Percentiles rank a stretch among this genome's conserved stretches.
phyloP scores from a whole-genome alignment of 805 yeast genomes.

The Kurtzmaniella fragi region DNA sequence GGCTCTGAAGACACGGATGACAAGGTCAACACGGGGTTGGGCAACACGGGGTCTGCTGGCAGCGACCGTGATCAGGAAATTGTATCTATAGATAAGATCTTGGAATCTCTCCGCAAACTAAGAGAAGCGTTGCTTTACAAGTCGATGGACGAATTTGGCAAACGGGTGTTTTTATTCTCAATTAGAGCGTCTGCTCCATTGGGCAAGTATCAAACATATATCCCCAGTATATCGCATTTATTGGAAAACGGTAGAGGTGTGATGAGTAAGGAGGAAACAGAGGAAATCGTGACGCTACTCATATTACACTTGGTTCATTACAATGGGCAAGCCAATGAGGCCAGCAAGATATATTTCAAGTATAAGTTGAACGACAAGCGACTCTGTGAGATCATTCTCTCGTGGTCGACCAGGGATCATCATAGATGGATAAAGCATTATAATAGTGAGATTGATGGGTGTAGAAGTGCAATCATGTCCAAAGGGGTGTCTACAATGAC shows the following conservation, averaged over 20 bases:
- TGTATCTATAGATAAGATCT: slow-evolving; percentile 18
- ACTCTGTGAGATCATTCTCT: slow-evolving; percentile 12
- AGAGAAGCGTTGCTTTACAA: slow-evolving; percentile 49
- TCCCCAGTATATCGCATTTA: slow-evolving; percentile 47
- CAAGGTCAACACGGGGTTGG: too few species aligned
- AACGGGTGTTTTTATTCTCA: slow-evolving; percentile 45
- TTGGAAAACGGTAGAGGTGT: slow-evolving; percentile 17
- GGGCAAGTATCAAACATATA: slow-evolving; percentile 49
- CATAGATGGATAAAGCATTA: slow-evolving; percentile 24
- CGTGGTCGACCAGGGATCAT: slow-evolving; percentile 29
- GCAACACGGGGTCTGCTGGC: neutral
- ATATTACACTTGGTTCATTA: slow-evolving; percentile 44
- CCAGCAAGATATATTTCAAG: slow-evolving; percentile 25
- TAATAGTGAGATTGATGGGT: slow-evolving; percentile 26
- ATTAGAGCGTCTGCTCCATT: slow-evolving; percentile 39
- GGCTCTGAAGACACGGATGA: slow-evolving; percentile 1
- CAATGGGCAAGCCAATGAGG: slow-evolving; percentile 24
- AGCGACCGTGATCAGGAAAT: neutral
- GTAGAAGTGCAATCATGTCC: slow-evolving; percentile 34
- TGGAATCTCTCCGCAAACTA: slow-evolving; percentile 40
- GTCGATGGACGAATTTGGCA: slow-evolving; percentile 33
- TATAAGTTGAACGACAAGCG: slow-evolving; percentile 12
- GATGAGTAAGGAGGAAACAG: slow-evolving; percentile 25
- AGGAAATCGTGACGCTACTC: slow-evolving; percentile 37
- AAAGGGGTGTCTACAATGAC: slow-evolving; percentile 34